These are phyloP conservation scores for Elongisporangium undulatum DNA, from an alignment of 352 stramenopile species.

Conservation along the genomic window DNA sequence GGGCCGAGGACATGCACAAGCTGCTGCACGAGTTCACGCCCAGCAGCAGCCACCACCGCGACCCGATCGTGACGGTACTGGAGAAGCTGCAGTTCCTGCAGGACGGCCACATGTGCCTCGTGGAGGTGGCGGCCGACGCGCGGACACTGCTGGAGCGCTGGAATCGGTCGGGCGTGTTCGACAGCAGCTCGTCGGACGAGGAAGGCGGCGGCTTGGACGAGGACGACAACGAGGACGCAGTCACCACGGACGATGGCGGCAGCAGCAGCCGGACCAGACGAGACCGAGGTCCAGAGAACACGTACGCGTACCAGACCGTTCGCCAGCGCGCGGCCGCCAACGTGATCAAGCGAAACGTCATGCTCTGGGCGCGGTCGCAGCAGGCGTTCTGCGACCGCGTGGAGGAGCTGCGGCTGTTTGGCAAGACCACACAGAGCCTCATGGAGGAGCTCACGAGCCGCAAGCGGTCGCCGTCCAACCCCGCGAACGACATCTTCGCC, in stretches of 20 bases:
- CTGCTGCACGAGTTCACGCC: conserved; percentile 41
- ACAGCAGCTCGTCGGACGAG: conserved; percentile 19
- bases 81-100: conserved; percentile 54
- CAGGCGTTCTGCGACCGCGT: conserved; percentile 48
- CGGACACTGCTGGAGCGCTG: conserved; percentile 44
- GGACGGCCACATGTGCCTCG: conserved; percentile 49
- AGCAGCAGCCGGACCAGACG: background rate
- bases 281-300: conserved; percentile 14
- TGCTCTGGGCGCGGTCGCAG: conserved; percentile 47
- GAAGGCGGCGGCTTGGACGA: conserved; percentile 20
- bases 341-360: conserved; percentile 57
- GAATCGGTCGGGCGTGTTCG: conserved; percentile 51
- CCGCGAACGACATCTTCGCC: conserved; percentile 32
- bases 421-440: conserved; percentile 45
- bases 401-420: conserved; percentile 56
- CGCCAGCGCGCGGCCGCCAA: conserved; percentile 49
- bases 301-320: conserved; percentile 53
- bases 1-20: conserved; percentile 30
- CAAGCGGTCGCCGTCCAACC: conserved; percentile 1
- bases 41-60: conserved; percentile 32
- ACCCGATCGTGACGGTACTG: conserved; percentile 43
- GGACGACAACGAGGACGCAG: conserved; percentile 18
- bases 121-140: conserved; percentile 44
- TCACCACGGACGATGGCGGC: background rate
- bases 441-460: conserved; percentile 36